phyloP scores from a whole-genome alignment of 116 monocot species.

The Posidonia oceanica region DNA sequence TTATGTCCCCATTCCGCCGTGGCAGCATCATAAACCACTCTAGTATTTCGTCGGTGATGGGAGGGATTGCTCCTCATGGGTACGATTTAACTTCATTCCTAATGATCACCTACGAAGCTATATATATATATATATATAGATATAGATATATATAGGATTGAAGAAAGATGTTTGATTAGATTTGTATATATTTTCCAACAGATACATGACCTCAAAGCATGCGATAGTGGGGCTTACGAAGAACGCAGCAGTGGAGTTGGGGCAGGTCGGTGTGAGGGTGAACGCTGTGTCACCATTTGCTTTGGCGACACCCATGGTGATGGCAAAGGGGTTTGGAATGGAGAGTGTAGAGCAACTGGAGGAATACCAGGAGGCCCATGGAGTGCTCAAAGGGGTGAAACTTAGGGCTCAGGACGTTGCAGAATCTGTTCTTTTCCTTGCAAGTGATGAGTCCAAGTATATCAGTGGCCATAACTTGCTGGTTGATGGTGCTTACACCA shows the following conservation, averaged over 20 bases:
- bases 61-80: slow-evolving; percentile 13
- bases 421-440: slow-evolving; percentile 12
- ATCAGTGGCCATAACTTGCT: slow-evolving; percentile 14
- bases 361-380: not conserved
- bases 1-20: slow-evolving; percentile 17
- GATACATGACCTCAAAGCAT: slow-evolving; percentile 39
- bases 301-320: slow-evolving; percentile 16
- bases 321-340: not conserved
- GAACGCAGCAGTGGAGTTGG: slow-evolving; percentile 43
- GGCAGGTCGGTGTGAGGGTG: slow-evolving; percentile 31
- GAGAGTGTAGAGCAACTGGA: slow-evolving; percentile 18
- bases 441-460: slow-evolving; percentile 4
- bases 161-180: too few species aligned
- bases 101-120: too few species aligned
- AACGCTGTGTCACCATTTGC: slow-evolving; percentile 35
- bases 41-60: slow-evolving; percentile 18
- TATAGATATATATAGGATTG: too few species aligned
- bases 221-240: slow-evolving; percentile 39
- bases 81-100: too few species aligned
- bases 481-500: slow-evolving; percentile 10
- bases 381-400: slow-evolving; percentile 19
- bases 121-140: too few species aligned
- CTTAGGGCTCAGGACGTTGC: slow-evolving; percentile 28
- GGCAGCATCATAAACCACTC: slow-evolving; percentile 28
- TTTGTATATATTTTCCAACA: too few species aligned